Evolutionary conservation across 1,284 basidiomycete species (phyloP).

Genomic region (Lentinula novae-zelandiae): DNA sequence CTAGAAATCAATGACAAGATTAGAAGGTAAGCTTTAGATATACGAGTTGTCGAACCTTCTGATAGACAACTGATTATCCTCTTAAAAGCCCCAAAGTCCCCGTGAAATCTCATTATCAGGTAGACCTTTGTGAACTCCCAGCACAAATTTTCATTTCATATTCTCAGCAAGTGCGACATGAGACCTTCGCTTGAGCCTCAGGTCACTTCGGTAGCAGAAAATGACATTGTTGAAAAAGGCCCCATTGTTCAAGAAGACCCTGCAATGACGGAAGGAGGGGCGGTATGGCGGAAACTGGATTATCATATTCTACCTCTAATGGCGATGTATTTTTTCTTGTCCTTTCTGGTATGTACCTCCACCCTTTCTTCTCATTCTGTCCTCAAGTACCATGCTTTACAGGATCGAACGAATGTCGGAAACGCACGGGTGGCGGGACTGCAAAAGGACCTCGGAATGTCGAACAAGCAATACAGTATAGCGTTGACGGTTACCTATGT

Average conservation of each 20-base stretch:
- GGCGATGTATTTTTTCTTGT: slow-evolving; percentile 22
- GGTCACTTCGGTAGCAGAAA: too few relatives aligned
- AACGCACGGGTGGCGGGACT: slow-evolving; percentile 61
- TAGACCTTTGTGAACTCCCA: too few relatives aligned
- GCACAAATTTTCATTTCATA: too few relatives aligned
- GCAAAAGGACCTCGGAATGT: slow-evolving; percentile 46
- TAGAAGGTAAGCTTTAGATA: too few relatives aligned
- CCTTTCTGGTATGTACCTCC: slow-evolving; percentile 17
- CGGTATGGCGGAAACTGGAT: slow-evolving; percentile 22
- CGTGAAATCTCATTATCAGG: too few relatives aligned
- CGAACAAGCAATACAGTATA: slow-evolving; percentile 49
- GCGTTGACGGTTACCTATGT: slow-evolving; percentile 49
- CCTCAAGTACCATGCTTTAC: neutral
- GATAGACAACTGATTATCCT: too few relatives aligned
- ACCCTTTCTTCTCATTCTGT: neutral
- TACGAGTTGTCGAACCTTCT: too few relatives aligned
- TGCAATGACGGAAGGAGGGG: slow-evolving; percentile 11
- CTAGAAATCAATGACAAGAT: too few relatives aligned
- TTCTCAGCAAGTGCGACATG: too few relatives aligned
- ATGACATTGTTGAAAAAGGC: too few relatives aligned
- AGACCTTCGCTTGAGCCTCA: too few relatives aligned
- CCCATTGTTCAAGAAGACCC: neutral
- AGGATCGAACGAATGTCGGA: slow-evolving; percentile 49
- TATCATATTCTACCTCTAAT: slow-evolving; percentile 19
- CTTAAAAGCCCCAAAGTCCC: too few relatives aligned